These are phyloP conservation scores for Pyrenula aspistea DNA, from an alignment of 495 filamentous ascomycete genomes.

Conservation along the genomic window DNA sequence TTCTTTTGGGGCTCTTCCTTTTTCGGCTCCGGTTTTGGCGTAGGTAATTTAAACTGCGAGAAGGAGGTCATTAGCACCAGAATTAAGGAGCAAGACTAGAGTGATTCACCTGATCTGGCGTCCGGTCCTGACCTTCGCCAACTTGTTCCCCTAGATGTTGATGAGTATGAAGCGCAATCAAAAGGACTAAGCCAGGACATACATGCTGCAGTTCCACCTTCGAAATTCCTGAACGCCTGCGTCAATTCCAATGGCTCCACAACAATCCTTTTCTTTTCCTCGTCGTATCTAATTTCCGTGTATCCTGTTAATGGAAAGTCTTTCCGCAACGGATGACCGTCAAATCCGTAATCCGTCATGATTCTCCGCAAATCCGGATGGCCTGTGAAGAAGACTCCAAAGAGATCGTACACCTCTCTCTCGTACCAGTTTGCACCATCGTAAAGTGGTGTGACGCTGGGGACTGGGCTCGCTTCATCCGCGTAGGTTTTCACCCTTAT, in stretches of 20 bases:
- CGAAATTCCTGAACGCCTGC: slow-evolving; percentile 98
- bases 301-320: slow-evolving; percentile 98
- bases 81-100: slow-evolving; percentile 5
- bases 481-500: slow-evolving; percentile 99
- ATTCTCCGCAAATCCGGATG: slow-evolving; percentile 96
- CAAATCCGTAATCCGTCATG: slow-evolving; percentile 99
- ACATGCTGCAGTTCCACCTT: slow-evolving; percentile 53
- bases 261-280: slow-evolving; percentile 99
- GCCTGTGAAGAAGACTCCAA: slow-evolving; percentile 89
- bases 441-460: slow-evolving; percentile 71
- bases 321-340: slow-evolving; percentile 93
- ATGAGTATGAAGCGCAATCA: slow-evolving; percentile 15
- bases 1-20: slow-evolving; percentile 79
- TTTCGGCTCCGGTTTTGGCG: slow-evolving; percentile 85
- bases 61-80: neutral
- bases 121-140: slow-evolving; percentile 66
- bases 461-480: slow-evolving; percentile 90
- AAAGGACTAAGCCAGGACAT: slow-evolving; percentile 9
- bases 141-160: slow-evolving; percentile 61
- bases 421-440: slow-evolving; percentile 99
- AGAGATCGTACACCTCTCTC: slow-evolving; percentile 93
- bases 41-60: slow-evolving; percentile 75
- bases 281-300: slow-evolving; percentile 94
- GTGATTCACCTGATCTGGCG: slow-evolving; percentile 54
- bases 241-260: slow-evolving; percentile 95